Evolutionary conservation across 2,329 filamentous ascomycete species (phyloP), one percentile per base, ranked within the genome.

Genomic region (Apiospora malaysiana): DNA sequence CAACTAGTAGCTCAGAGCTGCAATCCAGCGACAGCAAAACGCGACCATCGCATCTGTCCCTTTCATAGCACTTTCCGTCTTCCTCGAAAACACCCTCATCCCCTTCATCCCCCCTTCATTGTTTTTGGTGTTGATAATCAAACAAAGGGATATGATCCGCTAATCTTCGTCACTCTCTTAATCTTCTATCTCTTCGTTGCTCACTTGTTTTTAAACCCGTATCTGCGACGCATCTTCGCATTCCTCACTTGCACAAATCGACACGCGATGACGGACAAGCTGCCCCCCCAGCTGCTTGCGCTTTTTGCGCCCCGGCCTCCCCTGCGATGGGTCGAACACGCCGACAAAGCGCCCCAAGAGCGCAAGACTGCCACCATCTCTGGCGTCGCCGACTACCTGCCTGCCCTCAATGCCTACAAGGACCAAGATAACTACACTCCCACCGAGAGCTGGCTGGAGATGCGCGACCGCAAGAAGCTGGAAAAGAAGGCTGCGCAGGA

Each of bases 291-390:
- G 81, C 89, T 98, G 72, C 88, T 98, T 77, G 93, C 93, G 83
- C 93, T 98, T 76, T 99, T 99, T 85, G 93, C 95, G 83, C 94
- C 96, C 80, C 93, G 96, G 72, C 96, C 96, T 77, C 93, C 95
- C 72, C 85, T 98, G 80, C 93, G 94, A 82, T 98, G 94, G 88
- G 90, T 97, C 72, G 92, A 93, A 72, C 93, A 94, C 8, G 87
- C 88, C 76, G 95, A 98, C 83, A 87, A 93, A 81, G 90, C 95
- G 73, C 92, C 95, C 14, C 94, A 96, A 82, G 89, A 95, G 75
- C 92, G 94, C 77, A 91, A 88, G 80, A 97, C 94, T 23, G 89
- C 91, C 72, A 84, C 88, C 69, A 90, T 98, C 74, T 85, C 86
- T 27, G 94, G 94, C 69, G 81, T 98, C 71, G 94, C 91, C 27